These are phyloP conservation scores for Rhodotorula paludigena DNA, from an alignment of 768 basidiomycete species.

Conservation along the genomic window DNA sequence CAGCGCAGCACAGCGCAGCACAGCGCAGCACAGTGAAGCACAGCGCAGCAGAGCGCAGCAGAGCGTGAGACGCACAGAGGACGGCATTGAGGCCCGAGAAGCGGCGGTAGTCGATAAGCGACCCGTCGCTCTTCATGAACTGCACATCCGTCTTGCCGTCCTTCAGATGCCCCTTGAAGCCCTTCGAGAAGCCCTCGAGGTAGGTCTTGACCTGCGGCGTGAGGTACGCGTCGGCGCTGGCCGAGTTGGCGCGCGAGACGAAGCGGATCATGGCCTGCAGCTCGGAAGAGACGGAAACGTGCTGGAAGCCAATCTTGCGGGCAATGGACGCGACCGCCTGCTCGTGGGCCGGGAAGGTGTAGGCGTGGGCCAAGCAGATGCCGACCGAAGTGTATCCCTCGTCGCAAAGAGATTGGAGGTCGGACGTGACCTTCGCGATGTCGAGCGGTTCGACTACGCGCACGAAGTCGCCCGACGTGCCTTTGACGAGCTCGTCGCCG, in stretches of 20 bases:
- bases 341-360: conserved; percentile 68
- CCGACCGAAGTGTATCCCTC: no score
- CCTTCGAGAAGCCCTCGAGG: conserved; percentile 82
- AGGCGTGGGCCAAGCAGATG: no score
- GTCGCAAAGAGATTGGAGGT: conserved; percentile 79
- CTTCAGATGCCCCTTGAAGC: conserved; percentile 59
- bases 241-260: conserved; percentile 84
- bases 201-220: conserved; percentile 80
- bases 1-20: no score
- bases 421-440: no score
- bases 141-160: conserved; percentile 54
- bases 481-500: no score
- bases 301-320: conserved; percentile 73
- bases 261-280: conserved; percentile 90
- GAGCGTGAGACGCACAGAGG: no score
- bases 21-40: no score
- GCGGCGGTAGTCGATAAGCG: conserved; percentile 68
- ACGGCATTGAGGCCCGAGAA: conserved; percentile 93
- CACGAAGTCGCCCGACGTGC: no score
- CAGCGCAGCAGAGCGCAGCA: no score
- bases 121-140: conserved; percentile 94
- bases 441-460: no score
- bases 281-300: conserved; percentile 80
- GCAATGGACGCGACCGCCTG: conserved; percentile 66
- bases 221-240: conserved; percentile 90